Evolutionary conservation across 495 filamentous ascomycete genomes (phyloP), one percentile per base, ranked within the genome.

Genomic region (Neurospora sp.): DNA sequence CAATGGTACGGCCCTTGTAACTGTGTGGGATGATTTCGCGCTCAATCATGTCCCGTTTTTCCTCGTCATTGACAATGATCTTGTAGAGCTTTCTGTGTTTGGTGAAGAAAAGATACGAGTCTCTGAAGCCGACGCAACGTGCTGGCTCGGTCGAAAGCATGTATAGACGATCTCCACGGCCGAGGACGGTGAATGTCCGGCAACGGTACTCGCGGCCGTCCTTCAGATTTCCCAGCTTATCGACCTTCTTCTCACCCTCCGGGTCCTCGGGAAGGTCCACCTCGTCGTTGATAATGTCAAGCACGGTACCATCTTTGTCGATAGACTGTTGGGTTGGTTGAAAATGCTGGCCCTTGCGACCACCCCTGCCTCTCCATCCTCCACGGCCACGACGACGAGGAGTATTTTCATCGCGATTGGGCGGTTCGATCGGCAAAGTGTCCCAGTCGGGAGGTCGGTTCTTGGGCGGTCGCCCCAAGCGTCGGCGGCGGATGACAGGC

Each of bases 101-200:
- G 76, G 94, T 95, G 86, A 99, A 99, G 86, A 99, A 99, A 18
- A 99, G 87, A 79, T 99, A 99, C 72, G 92, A 96, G 83, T 99
- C 96, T 71, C 96, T 85, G 87, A 99, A 99, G 8, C 96, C 96
- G 69, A 97, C 95, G 77, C 96, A 99, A 72, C 96, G 89, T 27
- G 96, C 96, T 5, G 96, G 96, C 76, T 99, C 96, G 3, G 96
- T 99, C 2, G 94, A 97, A 77, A 99, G 84, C 96, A 99, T 99
- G 88, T 99, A 99, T 18, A 96, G 88, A 31, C 93, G 83, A 38
- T 96, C 87, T n/a, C 90, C 93, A 68, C 94, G 90, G 68, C 92
- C 93, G 35, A 89, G 85, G 69, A 99, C 91, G 39, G 90, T 97
- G 79, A 99, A 99, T 3, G 93, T 95, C 59, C 96, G 91, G 76